phyloP scores from a whole-genome alignment of 129 eudicot species.

The Flaveria sonorensis region DNA sequence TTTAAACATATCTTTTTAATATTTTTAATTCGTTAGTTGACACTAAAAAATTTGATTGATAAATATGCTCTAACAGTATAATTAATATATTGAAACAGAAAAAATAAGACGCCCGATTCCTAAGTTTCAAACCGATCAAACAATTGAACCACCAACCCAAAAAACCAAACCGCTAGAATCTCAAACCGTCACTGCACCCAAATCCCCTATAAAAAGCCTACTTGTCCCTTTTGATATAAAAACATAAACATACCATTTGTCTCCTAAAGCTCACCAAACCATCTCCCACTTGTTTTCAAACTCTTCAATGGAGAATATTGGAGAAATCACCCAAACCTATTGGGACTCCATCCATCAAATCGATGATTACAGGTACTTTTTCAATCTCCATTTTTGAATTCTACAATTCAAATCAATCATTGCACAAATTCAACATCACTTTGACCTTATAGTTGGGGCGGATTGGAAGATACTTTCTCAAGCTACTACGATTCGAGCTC shows the following conservation, averaged over 20 bases:
- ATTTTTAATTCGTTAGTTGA: too few species aligned
- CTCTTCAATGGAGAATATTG: constrained; percentile 23
- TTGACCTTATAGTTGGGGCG: constrained; percentile 39
- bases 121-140: too few species aligned
- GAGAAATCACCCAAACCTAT: constrained; percentile 15
- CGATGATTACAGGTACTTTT: constrained; percentile 26
- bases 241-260: background rate
- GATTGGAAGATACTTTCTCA: constrained; percentile 54
- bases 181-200: background rate
- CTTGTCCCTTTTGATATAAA: background rate
- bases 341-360: constrained; percentile 35
- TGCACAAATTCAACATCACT: background rate
- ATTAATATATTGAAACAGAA: too few species aligned
- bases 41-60: too few species aligned
- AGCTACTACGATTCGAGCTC: constrained; percentile 78
- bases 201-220: background rate
- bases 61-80: too few species aligned
- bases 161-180: too few species aligned
- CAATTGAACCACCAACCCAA: too few species aligned
- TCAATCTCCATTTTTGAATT: background rate
- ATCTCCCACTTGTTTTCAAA: background rate
- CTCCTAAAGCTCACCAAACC: background rate
- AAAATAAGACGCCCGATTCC: too few species aligned
- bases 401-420: background rate
- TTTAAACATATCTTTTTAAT: too few species aligned